phyloP scores from a whole-genome alignment of 768 basidiomycete genomes.

The Tylopilus cervinicoccineus region DNA sequence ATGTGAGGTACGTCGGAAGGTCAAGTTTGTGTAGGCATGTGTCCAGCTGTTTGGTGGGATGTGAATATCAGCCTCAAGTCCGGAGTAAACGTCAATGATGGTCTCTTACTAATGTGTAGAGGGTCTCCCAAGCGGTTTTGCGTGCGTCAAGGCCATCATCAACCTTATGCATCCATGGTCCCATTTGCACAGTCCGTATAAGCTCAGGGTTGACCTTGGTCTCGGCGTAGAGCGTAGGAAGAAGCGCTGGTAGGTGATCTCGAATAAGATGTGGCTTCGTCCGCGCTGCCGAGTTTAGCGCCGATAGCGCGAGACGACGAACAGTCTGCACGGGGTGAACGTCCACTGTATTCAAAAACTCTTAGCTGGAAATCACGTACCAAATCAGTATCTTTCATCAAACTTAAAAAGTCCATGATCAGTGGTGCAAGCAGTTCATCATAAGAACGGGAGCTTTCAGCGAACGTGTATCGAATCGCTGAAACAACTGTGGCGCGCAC shows the following conservation, averaged over 20 bases:
- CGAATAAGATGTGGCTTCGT: conserved; percentile 91
- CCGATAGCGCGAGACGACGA: conserved; percentile 82
- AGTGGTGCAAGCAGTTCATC: conserved; percentile 88
- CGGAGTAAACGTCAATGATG: neutral
- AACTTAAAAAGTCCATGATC: conserved; percentile 85
- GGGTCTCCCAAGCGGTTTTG: conserved; percentile 96
- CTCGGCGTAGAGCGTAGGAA: conserved; percentile 84
- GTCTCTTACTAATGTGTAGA: conserved; percentile 84
- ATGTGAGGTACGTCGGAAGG: conserved; percentile 76
- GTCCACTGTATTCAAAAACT: neutral
- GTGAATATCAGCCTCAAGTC: neutral
- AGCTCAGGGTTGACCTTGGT: conserved; percentile 75
- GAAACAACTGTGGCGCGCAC: conserved; percentile 88
- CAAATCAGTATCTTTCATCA: conserved; percentile 86
- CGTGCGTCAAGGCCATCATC: conserved; percentile 96
- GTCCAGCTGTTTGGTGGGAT: conserved; percentile 55
- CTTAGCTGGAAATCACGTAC: conserved; percentile 40
- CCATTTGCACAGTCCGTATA: conserved; percentile 92
- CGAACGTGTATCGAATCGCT: conserved; percentile 88
- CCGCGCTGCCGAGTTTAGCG: conserved; percentile 91
- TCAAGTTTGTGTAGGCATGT: conserved; percentile 89
- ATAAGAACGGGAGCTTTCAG: conserved; percentile 78
- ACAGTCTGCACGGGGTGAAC: conserved; percentile 56
- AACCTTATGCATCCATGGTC: conserved; percentile 94
- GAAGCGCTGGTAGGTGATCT: conserved; percentile 70